phyloP scores from a whole-genome alignment of 192 early-diverging fungal species.

The Cetraspora pellucida region DNA sequence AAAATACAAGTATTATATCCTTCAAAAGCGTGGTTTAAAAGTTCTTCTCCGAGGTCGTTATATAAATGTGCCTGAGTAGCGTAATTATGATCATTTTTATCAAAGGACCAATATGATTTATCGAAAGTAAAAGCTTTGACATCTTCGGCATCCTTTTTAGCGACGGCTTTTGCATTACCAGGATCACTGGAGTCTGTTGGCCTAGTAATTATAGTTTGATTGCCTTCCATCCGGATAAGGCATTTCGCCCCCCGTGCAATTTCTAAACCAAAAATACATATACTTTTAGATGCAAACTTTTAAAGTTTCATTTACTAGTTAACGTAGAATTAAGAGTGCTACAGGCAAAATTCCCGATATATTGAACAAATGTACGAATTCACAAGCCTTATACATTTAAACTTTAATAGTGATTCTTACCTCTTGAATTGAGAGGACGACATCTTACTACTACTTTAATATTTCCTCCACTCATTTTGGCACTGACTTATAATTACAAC shows the following conservation, averaged over 20 bases:
- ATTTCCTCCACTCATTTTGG: slow-evolving; percentile 50
- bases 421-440: slow-evolving; percentile 75
- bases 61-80: slow-evolving; percentile 80
- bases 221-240: slow-evolving; percentile 72
- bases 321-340: background rate
- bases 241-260: slow-evolving; percentile 61
- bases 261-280: slow-evolving; percentile 44
- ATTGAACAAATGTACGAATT: background rate
- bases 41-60: slow-evolving; percentile 70
- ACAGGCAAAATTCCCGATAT: background rate
- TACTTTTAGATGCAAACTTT: too few relatives aligned
- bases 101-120: slow-evolving; percentile 86
- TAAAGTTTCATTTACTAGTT: too few relatives aligned
- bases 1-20: slow-evolving; percentile 95
- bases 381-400: background rate
- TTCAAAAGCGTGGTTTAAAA: slow-evolving; percentile 83
- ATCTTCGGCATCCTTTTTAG: slow-evolving; percentile 43
- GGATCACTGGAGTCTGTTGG: slow-evolving; percentile 42
- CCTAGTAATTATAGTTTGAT: slow-evolving; percentile 67
- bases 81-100: slow-evolving; percentile 59
- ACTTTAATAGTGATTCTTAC: slow-evolving; percentile 39
- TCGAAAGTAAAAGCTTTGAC: slow-evolving; percentile 81
- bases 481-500: background rate
- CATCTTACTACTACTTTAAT: slow-evolving; percentile 81
- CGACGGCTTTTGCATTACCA: slow-evolving; percentile 38